Percentiles rank a stretch among this genome's conserved stretches.
These are phyloP conservation scores for Globisporangium heterothallicum DNA, from an alignment of 352 stramenopile species.

Conservation along the genomic window DNA sequence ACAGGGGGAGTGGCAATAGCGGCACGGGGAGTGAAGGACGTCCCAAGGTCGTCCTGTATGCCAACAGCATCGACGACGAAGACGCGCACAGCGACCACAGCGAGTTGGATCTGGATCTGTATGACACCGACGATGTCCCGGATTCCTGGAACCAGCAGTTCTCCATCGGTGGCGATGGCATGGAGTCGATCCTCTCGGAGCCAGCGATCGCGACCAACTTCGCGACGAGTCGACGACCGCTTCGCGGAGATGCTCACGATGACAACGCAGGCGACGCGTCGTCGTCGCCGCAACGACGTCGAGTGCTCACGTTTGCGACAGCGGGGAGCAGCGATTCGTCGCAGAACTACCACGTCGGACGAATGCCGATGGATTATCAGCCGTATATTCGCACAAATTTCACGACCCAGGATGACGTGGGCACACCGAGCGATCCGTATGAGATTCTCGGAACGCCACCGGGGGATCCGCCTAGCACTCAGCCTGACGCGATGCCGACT, in stretches of 20 bases:
- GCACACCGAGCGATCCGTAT: constrained; percentile 38
- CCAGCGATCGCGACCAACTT: not conserved
- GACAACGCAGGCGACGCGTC: constrained; percentile 4
- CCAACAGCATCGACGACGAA: constrained; percentile 17
- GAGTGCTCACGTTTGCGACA: constrained; percentile 8
- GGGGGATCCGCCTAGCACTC: constrained; percentile 32
- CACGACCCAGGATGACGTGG: constrained; percentile 18
- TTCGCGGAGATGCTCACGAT: not conserved
- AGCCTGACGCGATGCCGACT: constrained; percentile 18
- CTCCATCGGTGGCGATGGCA: constrained; percentile 7
- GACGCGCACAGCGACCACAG: constrained; percentile 49
- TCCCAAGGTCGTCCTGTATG: constrained; percentile 13
- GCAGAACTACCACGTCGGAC: constrained; percentile 7
- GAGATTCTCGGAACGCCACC: constrained; percentile 47
- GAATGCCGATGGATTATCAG: constrained; percentile 19
- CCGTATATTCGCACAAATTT: constrained; percentile 45
- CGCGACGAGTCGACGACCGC: not conserved
- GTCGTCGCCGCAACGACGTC: constrained; percentile 10
- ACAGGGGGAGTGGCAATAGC: constrained; percentile 8
- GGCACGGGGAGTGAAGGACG: not conserved
- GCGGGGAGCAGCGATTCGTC: constrained; percentile 10
- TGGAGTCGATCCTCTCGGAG: constrained; percentile 14
- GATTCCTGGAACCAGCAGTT: constrained; percentile 17
- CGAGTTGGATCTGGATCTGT: constrained; percentile 57
- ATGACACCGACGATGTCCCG: constrained; percentile 43